Evolutionary conservation across 768 basidiomycete genomes (phyloP).

Genomic region (Naganishia friedmannii): DNA sequence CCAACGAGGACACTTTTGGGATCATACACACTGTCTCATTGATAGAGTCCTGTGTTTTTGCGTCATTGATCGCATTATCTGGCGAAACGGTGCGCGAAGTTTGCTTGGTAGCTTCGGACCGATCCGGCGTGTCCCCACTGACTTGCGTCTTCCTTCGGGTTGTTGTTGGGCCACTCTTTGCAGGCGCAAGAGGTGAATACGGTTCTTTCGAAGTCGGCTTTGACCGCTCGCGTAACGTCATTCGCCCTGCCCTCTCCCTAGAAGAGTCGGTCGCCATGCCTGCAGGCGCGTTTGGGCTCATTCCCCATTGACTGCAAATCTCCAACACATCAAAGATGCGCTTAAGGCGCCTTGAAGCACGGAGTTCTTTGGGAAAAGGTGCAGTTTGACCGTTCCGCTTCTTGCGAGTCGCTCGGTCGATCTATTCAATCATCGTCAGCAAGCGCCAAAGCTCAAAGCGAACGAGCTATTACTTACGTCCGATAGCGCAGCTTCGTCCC

Average conservation of each 20-base stretch:
- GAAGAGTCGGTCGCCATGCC: neutral
- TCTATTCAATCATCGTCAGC: neutral
- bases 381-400: slow-evolving; percentile 16
- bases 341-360: neutral
- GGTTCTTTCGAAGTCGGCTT: slow-evolving; percentile 4
- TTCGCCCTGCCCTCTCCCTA: neutral
- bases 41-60: neutral
- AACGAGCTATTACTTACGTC: neutral
- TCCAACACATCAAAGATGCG: slow-evolving; percentile 23
- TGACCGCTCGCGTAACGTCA: slow-evolving; percentile 24
- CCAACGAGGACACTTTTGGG: neutral
- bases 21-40: neutral
- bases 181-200: neutral
- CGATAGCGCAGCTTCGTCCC: slow-evolving; percentile 13
- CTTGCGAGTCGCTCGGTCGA: slow-evolving; percentile 15
- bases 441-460: neutral
- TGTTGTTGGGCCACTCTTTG: neutral
- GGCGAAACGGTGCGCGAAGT: neutral
- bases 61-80: neutral
- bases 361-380: slow-evolving; percentile 14
- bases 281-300: neutral
- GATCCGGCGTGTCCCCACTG: neutral
- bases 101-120: no score
- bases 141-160: neutral
- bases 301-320: slow-evolving; percentile 7